Evolutionary conservation across 2,329 filamentous ascomycete species (phyloP), one percentile per base, ranked within the genome.

Genomic region (Epichloe sylvatica): DNA sequence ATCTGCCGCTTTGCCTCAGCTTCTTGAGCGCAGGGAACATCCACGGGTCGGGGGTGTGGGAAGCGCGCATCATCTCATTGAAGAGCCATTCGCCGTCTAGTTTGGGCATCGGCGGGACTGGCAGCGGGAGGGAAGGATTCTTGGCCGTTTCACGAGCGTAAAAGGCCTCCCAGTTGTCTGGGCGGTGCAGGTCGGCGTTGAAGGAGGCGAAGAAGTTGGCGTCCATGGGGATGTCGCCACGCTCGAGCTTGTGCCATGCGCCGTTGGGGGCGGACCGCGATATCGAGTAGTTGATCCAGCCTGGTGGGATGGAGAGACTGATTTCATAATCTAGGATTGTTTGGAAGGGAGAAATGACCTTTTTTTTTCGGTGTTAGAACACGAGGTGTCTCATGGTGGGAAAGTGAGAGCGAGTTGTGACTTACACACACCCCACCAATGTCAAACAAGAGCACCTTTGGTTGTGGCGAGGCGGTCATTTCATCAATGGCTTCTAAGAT

Each of bases 391-490:
- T 30, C 30, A 30, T 30, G 9, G 30, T 30, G 19, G 23, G 21
- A 15, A 15, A 13, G 19, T 30, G 21, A 38, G 21, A 15, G 46
- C n/a, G 34, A 36, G 41, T 5, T 45, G 41, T 47, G 53, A 81
- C 87, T 74, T 83, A 95, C 91, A 75, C 88, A 94, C 58, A 98
- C 92, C 54, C 92, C 92, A 38, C 92, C 92, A 57, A 98, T 92
- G 67, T 98, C 92, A 65, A 97, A 97, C 21, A 98, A 73, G 34
- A 94, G 70, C 49, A 86, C 86, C 58, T 85, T 84, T 33, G 86
- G 85, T 51, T 72, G 72, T 51, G 68, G 71, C 39, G 61, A 62
- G 42, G 60, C 55, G 8, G 69, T 54, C 73, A 76, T 76, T 37
- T 60, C 52, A 51, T 61, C 59, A 45, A 67, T 58, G 30, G 55